These are phyloP conservation scores for Nymphaea colorata DNA, from an alignment of 164 flowering plant genomes.

Conservation along the genomic window DNA sequence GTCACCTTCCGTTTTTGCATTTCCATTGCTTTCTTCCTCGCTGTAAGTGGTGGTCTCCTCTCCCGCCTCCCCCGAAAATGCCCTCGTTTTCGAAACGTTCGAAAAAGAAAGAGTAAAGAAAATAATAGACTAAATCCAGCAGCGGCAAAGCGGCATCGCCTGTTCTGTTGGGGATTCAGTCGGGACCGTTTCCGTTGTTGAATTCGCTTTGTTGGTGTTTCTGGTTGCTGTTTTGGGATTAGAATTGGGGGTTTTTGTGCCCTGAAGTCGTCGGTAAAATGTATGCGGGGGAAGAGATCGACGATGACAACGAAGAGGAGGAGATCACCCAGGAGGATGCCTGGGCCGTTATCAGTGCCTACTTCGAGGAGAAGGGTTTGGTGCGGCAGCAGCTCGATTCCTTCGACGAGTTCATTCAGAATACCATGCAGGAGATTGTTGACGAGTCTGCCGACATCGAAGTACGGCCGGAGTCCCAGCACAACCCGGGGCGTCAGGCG, in stretches of 20 bases:
- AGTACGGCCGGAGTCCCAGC: constrained; percentile 98
- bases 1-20: too few species aligned
- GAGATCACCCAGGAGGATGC: constrained; percentile 99
- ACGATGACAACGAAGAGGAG: constrained; percentile 35
- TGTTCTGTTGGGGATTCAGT: too few species aligned
- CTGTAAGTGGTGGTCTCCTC: too few species aligned
- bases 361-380: constrained; percentile 92
- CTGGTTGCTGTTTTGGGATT: background rate
- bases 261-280: constrained; percentile 1
- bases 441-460: constrained; percentile 93
- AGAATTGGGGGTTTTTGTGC: background rate
- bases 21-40: too few species aligned
- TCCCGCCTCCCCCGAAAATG: too few species aligned
- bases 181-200: too few species aligned
- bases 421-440: constrained; percentile 98
- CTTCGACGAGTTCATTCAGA: constrained; percentile 95
- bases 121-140: too few species aligned
- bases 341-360: constrained; percentile 94
- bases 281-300: constrained; percentile 37
- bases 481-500: constrained; percentile 85
- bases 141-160: too few species aligned
- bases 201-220: too few species aligned
- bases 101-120: too few species aligned
- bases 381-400: constrained; percentile 96
- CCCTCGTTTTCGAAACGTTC: too few species aligned